Percentiles rank a stretch among this genome's conserved stretches.
These are phyloP conservation scores for Coemansia sp. DNA, from an alignment of 192 early-diverging fungal genomes.

Conservation along the genomic window DNA sequence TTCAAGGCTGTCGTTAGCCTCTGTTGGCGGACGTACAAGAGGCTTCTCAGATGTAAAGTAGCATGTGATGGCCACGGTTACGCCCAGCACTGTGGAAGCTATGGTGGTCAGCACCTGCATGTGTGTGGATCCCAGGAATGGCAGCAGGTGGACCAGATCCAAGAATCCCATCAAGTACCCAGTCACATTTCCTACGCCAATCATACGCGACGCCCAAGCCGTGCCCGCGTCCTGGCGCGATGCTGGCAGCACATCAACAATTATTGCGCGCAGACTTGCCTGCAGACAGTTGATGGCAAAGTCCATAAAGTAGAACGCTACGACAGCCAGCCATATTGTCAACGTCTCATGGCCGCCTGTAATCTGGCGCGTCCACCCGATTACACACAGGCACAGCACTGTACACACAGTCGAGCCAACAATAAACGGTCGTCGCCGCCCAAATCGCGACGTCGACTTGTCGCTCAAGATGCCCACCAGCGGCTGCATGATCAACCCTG, in stretches of 20 bases:
- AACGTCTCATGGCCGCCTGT: constrained; percentile 37
- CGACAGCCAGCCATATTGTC: constrained; percentile 71
- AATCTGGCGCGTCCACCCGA: constrained; percentile 77
- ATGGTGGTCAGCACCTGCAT: constrained; percentile 79
- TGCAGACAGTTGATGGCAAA: constrained; percentile 91
- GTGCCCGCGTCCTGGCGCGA: constrained; percentile 80
- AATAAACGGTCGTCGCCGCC: constrained; percentile 85
- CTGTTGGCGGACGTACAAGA: constrained; percentile 11
- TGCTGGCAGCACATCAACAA: constrained; percentile 79
- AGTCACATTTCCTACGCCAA: constrained; percentile 74
- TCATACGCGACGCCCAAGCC: constrained; percentile 85
- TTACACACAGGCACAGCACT: constrained; percentile 63
- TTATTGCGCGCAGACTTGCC: constrained; percentile 78
- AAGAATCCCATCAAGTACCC: constrained; percentile 88
- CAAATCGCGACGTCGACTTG: constrained; percentile 64
- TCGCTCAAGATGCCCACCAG: constrained; percentile 86
- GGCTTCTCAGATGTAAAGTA: constrained; percentile 58
- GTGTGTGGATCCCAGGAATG: constrained; percentile 70
- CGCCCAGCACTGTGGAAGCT: constrained; percentile 63
- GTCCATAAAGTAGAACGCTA: constrained; percentile 87
- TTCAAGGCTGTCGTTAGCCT: constrained; percentile 17
- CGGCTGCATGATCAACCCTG: constrained; percentile 76
- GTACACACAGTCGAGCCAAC: constrained; percentile 64
- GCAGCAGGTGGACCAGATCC: constrained; percentile 68
- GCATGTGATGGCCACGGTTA: constrained; percentile 67